These are phyloP conservation scores for Aspergillus sp. DNA, from an alignment of 2,329 filamentous ascomycete genomes.

Conservation along the genomic window DNA sequence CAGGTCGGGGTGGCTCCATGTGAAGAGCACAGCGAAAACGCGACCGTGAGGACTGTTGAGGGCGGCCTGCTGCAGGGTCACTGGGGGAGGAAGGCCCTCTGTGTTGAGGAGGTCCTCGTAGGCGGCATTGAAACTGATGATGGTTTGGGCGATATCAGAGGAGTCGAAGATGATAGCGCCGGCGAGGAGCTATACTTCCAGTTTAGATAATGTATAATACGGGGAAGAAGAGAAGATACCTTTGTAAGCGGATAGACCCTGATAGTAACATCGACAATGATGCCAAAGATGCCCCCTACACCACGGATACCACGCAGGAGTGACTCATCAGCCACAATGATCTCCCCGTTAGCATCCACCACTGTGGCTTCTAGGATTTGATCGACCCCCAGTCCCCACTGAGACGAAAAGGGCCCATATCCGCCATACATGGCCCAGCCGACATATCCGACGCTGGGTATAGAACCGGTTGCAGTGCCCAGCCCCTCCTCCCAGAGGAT, in stretches of 20 bases:
- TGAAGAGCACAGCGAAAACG: conserved; percentile 12
- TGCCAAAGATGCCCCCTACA: conserved; percentile 22
- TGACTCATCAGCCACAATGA: conserved; percentile 14
- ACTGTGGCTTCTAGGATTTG: conserved; percentile 36
- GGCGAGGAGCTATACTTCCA: conserved; percentile 17
- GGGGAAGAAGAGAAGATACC: background rate
- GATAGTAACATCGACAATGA: conserved; percentile 22
- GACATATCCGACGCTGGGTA: conserved; percentile 33
- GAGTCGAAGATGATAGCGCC: conserved; percentile 21
- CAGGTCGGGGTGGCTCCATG: conserved; percentile 16
- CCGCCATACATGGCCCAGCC: conserved; percentile 42
- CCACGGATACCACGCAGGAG: conserved; percentile 22
- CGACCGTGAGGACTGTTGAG: conserved; percentile 17
- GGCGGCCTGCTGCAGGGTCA: conserved; percentile 18
- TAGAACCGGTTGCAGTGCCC: conserved; percentile 15
- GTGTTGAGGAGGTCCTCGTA: conserved; percentile 16
- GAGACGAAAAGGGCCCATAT: conserved; percentile 34
- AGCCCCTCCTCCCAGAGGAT: conserved; percentile 13
- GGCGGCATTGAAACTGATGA: conserved; percentile 15
- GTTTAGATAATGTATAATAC: too few relatives aligned
- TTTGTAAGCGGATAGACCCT: conserved; percentile 16
- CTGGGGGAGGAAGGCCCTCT: conserved; percentile 8
- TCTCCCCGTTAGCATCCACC: conserved; percentile 14
- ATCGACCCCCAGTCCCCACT: conserved; percentile 39
- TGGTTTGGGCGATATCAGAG: conserved; percentile 8